Evolutionary conservation across 352 stramenopile species (phyloP).

Genomic region (Blastocystis sp.): DNA sequence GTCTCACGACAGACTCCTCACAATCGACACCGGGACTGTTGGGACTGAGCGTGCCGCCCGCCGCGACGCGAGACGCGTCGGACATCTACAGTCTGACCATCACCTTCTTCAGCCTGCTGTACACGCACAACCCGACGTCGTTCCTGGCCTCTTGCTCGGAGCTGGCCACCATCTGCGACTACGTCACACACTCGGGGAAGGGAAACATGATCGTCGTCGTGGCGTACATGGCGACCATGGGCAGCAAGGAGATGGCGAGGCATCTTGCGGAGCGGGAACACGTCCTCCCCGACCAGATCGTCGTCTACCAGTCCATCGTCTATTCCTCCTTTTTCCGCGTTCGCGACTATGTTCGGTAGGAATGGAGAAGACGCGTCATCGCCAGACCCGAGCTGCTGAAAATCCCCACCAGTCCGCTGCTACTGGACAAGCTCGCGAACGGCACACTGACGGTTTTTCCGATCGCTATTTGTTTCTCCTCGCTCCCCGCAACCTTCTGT

Average conservation of each 20-base stretch:
- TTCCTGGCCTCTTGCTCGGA: background rate
- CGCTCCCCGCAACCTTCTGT: background rate
- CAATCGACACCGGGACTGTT: background rate
- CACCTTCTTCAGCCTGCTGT: background rate
- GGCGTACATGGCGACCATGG: background rate
- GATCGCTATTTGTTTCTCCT: background rate
- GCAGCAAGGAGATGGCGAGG: background rate
- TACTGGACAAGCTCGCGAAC: background rate
- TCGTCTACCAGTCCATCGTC: background rate
- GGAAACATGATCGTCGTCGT: background rate
- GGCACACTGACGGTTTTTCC: conserved; percentile 4
- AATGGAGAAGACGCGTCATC: background rate
- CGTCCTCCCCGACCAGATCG: background rate
- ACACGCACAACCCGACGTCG: background rate
- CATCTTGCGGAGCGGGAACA: background rate
- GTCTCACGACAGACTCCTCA: background rate
- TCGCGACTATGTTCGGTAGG: conserved; percentile 14
- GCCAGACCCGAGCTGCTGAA: background rate
- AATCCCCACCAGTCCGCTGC: background rate
- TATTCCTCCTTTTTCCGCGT: background rate
- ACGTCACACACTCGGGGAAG: background rate
- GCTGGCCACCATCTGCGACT: background rate
- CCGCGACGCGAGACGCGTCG: background rate
- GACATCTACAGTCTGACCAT: background rate
- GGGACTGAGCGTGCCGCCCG: background rate